Conservation (phyloP, 2,329 filamentous ascomycete species). For the Penicillium polonicum region DNA sequence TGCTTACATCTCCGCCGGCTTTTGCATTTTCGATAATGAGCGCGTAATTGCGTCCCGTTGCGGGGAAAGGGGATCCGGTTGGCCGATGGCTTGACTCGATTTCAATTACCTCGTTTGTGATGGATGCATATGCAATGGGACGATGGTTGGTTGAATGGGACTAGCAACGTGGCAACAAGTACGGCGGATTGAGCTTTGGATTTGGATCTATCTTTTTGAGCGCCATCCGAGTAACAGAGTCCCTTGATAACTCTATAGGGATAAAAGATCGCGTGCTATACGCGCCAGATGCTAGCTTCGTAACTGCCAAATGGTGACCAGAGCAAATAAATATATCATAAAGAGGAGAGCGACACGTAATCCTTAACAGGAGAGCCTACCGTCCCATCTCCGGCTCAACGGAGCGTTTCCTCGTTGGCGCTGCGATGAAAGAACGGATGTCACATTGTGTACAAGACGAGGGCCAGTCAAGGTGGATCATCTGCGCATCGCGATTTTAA, state of each 20-base stretch:
- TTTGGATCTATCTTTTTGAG: neutral
- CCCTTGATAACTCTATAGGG: neutral
- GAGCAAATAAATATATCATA: neutral
- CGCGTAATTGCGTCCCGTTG: conserved; percentile 1
- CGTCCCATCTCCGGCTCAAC: too few species aligned
- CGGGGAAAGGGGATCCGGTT: neutral
- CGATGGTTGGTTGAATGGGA: neutral
- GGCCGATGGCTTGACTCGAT: neutral
- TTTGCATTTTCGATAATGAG: neutral
- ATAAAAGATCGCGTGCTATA: neutral
- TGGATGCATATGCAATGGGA: neutral
- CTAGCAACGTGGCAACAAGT: neutral
- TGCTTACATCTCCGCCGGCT: neutral
- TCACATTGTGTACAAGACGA: neutral
- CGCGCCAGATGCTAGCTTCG: neutral
- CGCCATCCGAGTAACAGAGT: neutral
- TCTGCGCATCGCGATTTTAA: neutral
- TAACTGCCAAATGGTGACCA: neutral
- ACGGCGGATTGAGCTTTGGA: neutral
- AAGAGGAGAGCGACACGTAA: neutral
- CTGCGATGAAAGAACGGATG: neutral
- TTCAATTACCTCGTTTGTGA: neutral
- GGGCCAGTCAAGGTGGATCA: neutral
- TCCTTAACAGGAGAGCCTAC: neutral
- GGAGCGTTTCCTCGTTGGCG: neutral